phyloP scores from a whole-genome alignment of 2,329 filamentous ascomycete species.

The Aureobasidium namibiae region DNA sequence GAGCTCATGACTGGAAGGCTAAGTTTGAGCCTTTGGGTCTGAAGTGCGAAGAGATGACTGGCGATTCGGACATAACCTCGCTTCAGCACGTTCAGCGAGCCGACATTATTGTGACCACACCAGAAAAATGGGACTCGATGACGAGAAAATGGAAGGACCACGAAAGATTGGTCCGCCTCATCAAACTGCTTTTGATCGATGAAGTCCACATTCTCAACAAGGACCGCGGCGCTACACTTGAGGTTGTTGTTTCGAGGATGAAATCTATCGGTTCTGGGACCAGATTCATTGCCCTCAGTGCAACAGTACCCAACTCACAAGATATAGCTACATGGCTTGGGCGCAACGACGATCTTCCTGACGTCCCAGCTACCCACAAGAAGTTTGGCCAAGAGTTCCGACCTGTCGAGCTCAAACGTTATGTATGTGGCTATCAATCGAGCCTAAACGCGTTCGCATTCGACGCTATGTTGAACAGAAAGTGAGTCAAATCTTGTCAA shows the following conservation, averaged over 20 bases:
- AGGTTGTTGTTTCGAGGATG: conserved; percentile 81
- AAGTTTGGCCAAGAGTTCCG: conserved; percentile 72
- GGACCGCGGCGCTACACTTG: conserved; percentile 66
- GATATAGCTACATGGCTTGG: conserved; percentile 78
- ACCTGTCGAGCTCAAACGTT: conserved; percentile 67
- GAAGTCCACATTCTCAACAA: conserved; percentile 85
- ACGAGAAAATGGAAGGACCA: conserved; percentile 83
- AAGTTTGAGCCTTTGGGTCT: conserved; percentile 64
- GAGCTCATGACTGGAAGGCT: conserved; percentile 65
- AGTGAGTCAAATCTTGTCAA: conserved; percentile 26
- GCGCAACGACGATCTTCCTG: conserved; percentile 49
- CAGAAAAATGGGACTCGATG: conserved; percentile 87
- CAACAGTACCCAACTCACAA: conserved; percentile 72
- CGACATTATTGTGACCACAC: conserved; percentile 77
- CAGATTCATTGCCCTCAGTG: conserved; percentile 72
- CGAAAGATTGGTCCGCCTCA: conserved; percentile 60
- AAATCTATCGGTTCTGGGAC: conserved; percentile 69
- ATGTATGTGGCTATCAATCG: conserved; percentile 63
- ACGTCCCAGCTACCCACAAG: conserved; percentile 58
- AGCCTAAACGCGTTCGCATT: conserved; percentile 67
- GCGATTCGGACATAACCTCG: conserved; percentile 64
- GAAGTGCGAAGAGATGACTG: conserved; percentile 68
- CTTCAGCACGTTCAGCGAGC: conserved; percentile 62
- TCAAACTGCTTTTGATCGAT: conserved; percentile 76
- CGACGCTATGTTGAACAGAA: conserved; percentile 58